Conservation (phyloP, 345 rosid species). For the Eucalyptus albens region DNA sequence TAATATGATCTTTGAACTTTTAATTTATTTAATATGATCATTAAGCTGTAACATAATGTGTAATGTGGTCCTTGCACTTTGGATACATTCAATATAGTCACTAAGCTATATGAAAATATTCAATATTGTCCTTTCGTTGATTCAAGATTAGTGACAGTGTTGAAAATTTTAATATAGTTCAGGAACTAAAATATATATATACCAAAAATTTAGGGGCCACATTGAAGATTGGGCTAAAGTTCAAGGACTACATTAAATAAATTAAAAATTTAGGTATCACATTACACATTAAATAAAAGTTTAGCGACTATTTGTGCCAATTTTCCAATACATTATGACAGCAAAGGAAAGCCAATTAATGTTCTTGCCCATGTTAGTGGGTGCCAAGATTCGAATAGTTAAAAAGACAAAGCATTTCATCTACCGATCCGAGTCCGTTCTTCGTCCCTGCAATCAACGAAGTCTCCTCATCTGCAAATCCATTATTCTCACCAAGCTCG, state of each 20-base stretch:
- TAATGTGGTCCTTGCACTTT: background rate
- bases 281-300: too few species aligned
- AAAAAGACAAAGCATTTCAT: background rate
- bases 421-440: too few species aligned
- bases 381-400: background rate
- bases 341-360: background rate
- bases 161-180: background rate
- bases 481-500: background rate
- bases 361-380: background rate
- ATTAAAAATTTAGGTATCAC: too few species aligned
- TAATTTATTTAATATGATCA: too few species aligned
- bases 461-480: background rate
- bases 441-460: background rate
- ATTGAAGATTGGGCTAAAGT: background rate
- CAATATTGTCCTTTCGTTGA: too few species aligned
- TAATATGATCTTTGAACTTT: too few species aligned
- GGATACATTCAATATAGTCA: too few species aligned
- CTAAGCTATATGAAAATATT: too few species aligned
- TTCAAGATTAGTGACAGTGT: background rate
- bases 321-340: background rate
- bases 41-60: accelerated
- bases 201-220: background rate
- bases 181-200: too few species aligned
- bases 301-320: background rate
- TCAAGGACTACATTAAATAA: too few species aligned